Base-by-base conservation (phyloP, 306 rosid species). In the Vigna mungo region DNA sequence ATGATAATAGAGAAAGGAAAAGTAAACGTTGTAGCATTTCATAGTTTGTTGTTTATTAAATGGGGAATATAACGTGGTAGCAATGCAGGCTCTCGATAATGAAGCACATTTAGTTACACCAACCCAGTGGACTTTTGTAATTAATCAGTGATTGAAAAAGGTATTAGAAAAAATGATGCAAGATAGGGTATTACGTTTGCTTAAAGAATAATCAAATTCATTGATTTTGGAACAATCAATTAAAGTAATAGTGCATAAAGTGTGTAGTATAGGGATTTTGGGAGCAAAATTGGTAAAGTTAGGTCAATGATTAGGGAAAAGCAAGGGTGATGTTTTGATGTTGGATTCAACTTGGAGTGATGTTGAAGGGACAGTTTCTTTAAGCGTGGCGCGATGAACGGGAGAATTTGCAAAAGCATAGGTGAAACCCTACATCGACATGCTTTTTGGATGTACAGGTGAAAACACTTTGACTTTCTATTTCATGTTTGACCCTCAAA, bases 341-440 rank as follows among this genome's bases (percentile, higher is more conserved):
- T 53, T 85, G 48, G 63, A 46, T 52, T 39, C 12, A 49, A 23
- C 64, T 72, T 78, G 52, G 34, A 20, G 84, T 72, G 78, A 72
- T 63, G 68, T 73, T 62, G 81, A 87, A 84, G 86, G 78, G 60
- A 39, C 72, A 32, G 2, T 65, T 23, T 15, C 14, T 15, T 39
- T 60, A 71, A 7, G 21, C 4, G 14, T 69, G 81, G 86, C 88
- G 86, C 71, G 62, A 85, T 85, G 51, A 66, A 70, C 78, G 89
- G 61, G 36, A 67, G 58, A 30, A 43, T 17, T 56, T 79, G 59
- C 9, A 36, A 79, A 78, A 74, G 30, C 44, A 65, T 2, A 25
- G 27, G 27, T 25, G 27, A 0, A 25, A 37, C 54, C 15, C 13
- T 79, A 74, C 37, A 66, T 14, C 52, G 81, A 74, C 21, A 53